Percentiles rank a stretch among this genome's conserved stretches.
Conservation (phyloP, 2,329 filamentous ascomycete genomes). For the Colletotrichum caudatum region DNA sequence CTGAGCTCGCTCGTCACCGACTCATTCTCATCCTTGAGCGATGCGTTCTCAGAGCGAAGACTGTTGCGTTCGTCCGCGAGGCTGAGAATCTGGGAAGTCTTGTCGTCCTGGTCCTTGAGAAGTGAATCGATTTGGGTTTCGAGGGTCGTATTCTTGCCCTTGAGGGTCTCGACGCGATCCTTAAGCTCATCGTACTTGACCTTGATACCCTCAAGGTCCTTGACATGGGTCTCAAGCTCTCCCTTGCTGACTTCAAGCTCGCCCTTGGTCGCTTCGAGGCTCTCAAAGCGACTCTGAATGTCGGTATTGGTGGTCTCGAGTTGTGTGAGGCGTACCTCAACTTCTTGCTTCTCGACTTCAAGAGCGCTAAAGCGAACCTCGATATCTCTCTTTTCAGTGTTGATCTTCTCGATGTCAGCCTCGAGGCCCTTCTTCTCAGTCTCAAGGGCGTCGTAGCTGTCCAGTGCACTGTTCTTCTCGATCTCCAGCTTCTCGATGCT, state of each 20-base stretch:
- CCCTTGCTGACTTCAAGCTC: slow-evolving; percentile 26
- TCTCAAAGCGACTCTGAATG: slow-evolving; percentile 26
- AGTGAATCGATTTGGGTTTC: slow-evolving; percentile 31
- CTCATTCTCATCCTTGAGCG: slow-evolving; percentile 40
- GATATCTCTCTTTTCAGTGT: slow-evolving; percentile 25
- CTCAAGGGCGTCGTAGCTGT: slow-evolving; percentile 26
- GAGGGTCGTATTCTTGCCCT: slow-evolving; percentile 35
- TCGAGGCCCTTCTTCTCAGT: slow-evolving; percentile 33
- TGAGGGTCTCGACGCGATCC: slow-evolving; percentile 34
- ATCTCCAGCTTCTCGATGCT: slow-evolving; percentile 33
- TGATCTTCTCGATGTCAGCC: slow-evolving; percentile 29
- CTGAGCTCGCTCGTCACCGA: slow-evolving; percentile 37
- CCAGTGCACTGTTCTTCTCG: slow-evolving; percentile 30
- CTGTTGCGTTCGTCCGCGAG: slow-evolving; percentile 35
- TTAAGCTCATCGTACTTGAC: slow-evolving; percentile 39
- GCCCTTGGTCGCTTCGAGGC: slow-evolving; percentile 36
- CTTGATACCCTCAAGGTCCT: slow-evolving; percentile 38
- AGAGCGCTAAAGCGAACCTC: slow-evolving; percentile 28
- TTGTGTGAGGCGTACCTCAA: slow-evolving; percentile 27
- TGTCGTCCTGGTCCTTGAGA: slow-evolving; percentile 41
- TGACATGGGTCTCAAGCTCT: slow-evolving; percentile 36
- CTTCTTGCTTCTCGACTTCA: slow-evolving; percentile 33
- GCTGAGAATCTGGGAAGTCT: slow-evolving; percentile 36
- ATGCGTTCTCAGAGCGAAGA: slow-evolving; percentile 33
- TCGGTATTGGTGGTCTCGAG: slow-evolving; percentile 35